Base-by-base conservation (phyloP, 441 rosid species). In the Eugenia klotzschiana region DNA sequence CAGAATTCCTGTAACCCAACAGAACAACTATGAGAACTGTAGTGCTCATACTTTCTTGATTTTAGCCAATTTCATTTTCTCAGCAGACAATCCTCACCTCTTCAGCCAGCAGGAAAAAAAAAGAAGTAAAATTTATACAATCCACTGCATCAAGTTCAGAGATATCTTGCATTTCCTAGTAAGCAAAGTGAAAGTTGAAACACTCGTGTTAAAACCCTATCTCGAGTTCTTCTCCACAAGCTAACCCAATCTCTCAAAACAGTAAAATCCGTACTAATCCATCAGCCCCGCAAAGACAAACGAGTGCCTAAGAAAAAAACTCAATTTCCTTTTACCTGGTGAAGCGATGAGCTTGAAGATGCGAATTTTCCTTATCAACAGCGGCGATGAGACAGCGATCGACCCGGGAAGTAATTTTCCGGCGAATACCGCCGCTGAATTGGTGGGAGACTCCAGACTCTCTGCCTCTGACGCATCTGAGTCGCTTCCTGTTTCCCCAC, bases 401-500 rank as follows among this genome's bases (percentile, higher is more conserved):
- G 20, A 88, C 80, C 72, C 89, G 89, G 80, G 97, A 90, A 26
- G 91, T 82, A 82, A 85, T 87, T 86, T 87, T 94, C 58, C 88
- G 86, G 58, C 92, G 87, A 80, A 87, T 83, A 41, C 89, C 82
- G 79, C 93, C 90, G 82, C 88, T 89, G 27, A 92, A 87, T 89
- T 92, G 83, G 52, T 88, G 89, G 8, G 95, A 89, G 85, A 88
- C 85, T 72, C 89, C 89, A 74, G 93, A 93, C 77, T 90, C 92
- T 87, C 91, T 92, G 83, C 92, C 93, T 88, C 94, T 90, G 14
- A 93, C 94, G 84, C 96, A 92, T 90, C 94, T 90, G 52, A 92
- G 90, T 86, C 94, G 87, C 96, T 93, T 93, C 87, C 89, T 90
- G 79, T 89, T 92, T 40, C 96, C 96, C 96, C 96, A 93, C 94